Evolutionary conservation across 352 stramenopile species (phyloP).

Genomic region (Phytophthora chlamydospora): DNA sequence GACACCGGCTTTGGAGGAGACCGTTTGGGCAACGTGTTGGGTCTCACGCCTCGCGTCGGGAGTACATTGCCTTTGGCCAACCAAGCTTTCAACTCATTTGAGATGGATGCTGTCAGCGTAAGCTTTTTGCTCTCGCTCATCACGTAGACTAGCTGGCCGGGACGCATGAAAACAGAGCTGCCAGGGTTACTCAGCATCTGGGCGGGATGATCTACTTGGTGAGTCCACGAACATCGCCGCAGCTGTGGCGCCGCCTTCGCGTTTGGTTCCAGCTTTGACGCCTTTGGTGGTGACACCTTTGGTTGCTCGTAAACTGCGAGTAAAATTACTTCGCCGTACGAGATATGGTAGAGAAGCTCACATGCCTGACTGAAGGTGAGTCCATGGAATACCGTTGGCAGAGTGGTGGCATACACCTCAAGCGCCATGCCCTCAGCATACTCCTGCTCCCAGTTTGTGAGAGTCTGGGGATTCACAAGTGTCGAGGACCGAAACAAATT

Average conservation of each 20-base stretch:
- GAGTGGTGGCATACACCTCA: conserved; percentile 61
- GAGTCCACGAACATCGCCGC: conserved; percentile 26
- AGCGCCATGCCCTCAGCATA: conserved; percentile 61
- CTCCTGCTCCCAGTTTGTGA: conserved; percentile 51
- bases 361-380: conserved; percentile 62
- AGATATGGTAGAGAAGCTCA: conserved; percentile 61
- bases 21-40: conserved; percentile 4
- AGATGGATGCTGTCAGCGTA: conserved; percentile 50
- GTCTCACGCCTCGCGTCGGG: conserved; percentile 25
- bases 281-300: not conserved
- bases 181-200: conserved; percentile 61
- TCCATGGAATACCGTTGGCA: conserved; percentile 49
- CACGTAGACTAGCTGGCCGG: conserved; percentile 66
- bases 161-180: conserved; percentile 43
- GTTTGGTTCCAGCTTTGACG: not conserved
- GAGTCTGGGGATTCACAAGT: conserved; percentile 27
- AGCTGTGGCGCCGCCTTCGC: conserved; percentile 20
- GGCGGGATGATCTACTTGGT: conserved; percentile 21
- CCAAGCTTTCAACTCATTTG: conserved; percentile 51
- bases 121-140: conserved; percentile 73
- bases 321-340: conserved; percentile 63
- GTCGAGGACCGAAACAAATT: conserved; percentile 64
- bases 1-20: conserved; percentile 4
- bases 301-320: conserved; percentile 50
- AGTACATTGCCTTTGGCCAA: conserved; percentile 46